Conservation (phyloP, 148 eudicot genomes). For the Chenopodium berlandieri region DNA sequence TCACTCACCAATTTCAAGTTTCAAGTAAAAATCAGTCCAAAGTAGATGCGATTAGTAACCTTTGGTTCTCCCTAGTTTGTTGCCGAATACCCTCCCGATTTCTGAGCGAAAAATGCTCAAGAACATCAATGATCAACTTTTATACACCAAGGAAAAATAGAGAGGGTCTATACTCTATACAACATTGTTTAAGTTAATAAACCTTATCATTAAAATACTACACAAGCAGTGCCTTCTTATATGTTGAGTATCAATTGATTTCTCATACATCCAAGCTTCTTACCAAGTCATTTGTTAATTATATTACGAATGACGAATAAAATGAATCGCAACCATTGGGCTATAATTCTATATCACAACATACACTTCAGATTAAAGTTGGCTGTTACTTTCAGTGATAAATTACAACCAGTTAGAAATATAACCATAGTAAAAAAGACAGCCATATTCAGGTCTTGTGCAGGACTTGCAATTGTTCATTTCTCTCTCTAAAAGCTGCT, state of each 20-base stretch:
- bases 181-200: not conserved
- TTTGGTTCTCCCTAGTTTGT: no score
- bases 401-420: slow-evolving; percentile 29
- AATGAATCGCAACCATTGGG: not conserved
- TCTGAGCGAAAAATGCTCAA: no score
- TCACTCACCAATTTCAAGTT: no score
- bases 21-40: no score
- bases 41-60: no score
- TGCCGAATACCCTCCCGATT: no score
- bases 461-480: slow-evolving; percentile 19
- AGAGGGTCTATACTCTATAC: not conserved
- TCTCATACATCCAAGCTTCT: not conserved
- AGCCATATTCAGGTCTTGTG: slow-evolving; percentile 12
- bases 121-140: not conserved
- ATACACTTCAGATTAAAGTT: slow-evolving; percentile 19
- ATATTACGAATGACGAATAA: not conserved
- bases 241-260: not conserved
- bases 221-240: not conserved
- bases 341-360: slow-evolving; percentile 16
- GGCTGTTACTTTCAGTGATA: slow-evolving; percentile 19
- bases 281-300: not conserved
- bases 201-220: not conserved
- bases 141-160: not conserved
- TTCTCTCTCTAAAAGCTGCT: slow-evolving; percentile 31
- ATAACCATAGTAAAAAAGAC: slow-evolving; percentile 18